Conservation (phyloP, 176 grass and related monocot genomes). For the Rhynchospora tenuis region DNA sequence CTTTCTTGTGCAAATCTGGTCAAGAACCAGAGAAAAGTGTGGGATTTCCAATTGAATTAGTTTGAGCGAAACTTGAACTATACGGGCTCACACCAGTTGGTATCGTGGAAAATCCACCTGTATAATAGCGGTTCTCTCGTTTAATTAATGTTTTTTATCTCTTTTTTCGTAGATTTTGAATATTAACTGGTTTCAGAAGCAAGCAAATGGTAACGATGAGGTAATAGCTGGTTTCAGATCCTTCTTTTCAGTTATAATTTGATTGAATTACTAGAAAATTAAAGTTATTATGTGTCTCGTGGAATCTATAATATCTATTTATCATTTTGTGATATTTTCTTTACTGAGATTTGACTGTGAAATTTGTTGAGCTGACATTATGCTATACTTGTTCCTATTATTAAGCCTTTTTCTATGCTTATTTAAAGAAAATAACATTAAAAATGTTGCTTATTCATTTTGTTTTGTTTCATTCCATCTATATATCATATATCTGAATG, state of each 20-base stretch:
- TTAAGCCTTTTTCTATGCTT: not conserved
- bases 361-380: not conserved
- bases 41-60: not conserved
- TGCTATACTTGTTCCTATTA: not conserved
- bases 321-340: not conserved
- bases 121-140: not conserved
- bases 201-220: slow-evolving; percentile 94
- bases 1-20: not conserved
- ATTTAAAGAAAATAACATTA: not conserved
- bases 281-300: not conserved
- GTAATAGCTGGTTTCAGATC: slow-evolving; percentile 27
- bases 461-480: not conserved
- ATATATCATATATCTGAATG: slow-evolving; percentile 3
- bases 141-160: not conserved
- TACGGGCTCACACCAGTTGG: not conserved
- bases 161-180: slow-evolving; percentile 58
- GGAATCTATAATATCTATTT: not conserved
- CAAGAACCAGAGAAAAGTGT: not conserved
- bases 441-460: not conserved
- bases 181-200: slow-evolving; percentile 99
- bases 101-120: not conserved
- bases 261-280: not conserved
- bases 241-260: not conserved
- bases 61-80: not conserved
- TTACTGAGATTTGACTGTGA: slow-evolving; percentile 5